Evolutionary conservation across 768 basidiomycete species (phyloP).

Genomic region (Lactarius indigo): DNA sequence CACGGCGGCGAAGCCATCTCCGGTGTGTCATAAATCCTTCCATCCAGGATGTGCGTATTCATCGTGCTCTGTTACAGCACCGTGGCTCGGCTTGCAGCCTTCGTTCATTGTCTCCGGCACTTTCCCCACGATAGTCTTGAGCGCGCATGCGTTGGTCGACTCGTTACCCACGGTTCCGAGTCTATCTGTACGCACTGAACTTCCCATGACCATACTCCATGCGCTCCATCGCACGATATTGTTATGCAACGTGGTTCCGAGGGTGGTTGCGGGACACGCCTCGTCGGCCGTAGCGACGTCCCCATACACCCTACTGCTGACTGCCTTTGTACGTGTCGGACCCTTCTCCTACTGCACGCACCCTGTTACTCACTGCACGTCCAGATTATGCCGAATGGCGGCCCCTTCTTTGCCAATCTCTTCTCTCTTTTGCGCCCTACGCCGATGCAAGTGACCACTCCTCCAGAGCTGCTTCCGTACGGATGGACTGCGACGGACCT

Average conservation of each 20-base stretch:
- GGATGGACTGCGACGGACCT: slow-evolving; percentile 86
- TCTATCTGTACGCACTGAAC: slow-evolving; percentile 15
- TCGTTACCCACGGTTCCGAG: slow-evolving; percentile 17
- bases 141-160: slow-evolving; percentile 20
- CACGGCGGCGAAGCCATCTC: slow-evolving; percentile 26
- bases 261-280: slow-evolving; percentile 15
- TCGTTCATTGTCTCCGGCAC: slow-evolving; percentile 23
- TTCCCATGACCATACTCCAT: slow-evolving; percentile 23
- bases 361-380: neutral
- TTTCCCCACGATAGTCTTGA: slow-evolving; percentile 7
- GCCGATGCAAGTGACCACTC: slow-evolving; percentile 64
- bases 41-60: neutral
- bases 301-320: slow-evolving; percentile 20
- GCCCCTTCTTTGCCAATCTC: slow-evolving; percentile 75
- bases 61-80: slow-evolving; percentile 7
- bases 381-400: slow-evolving; percentile 39
- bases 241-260: slow-evolving; percentile 21
- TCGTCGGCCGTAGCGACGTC: slow-evolving; percentile 20
- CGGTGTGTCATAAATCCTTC: slow-evolving; percentile 13
- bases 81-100: slow-evolving; percentile 25
- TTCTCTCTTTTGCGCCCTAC: slow-evolving; percentile 75
- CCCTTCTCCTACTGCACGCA: neutral
- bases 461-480: slow-evolving; percentile 72
- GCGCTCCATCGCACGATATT: slow-evolving; percentile 20
- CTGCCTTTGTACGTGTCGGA: slow-evolving; percentile 15